phyloP scores from a whole-genome alignment of 2,329 filamentous ascomycete genomes.

The Hansfordia pulvinata region DNA sequence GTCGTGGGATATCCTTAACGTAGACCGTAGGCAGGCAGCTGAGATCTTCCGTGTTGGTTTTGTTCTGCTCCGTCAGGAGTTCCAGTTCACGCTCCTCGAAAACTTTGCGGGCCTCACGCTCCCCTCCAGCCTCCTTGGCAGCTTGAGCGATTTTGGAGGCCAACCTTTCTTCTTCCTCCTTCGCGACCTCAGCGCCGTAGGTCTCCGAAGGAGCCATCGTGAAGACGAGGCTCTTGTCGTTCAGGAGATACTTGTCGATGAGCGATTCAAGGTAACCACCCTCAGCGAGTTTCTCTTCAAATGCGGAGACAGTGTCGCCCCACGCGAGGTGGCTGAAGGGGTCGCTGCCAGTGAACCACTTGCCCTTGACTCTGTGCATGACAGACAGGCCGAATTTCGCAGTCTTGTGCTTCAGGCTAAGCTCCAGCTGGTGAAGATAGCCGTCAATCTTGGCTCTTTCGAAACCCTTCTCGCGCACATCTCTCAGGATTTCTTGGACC shows the following conservation, averaged over 20 bases:
- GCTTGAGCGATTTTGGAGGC: constrained; percentile 59
- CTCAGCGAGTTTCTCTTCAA: constrained; percentile 62
- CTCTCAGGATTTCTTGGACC: constrained; percentile 58
- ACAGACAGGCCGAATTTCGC: constrained; percentile 88
- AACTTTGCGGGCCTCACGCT: constrained; percentile 55
- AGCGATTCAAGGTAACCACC: constrained; percentile 73
- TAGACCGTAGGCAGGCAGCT: constrained; percentile 80
- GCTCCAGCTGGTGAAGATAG: constrained; percentile 82
- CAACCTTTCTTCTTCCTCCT: constrained; percentile 67
- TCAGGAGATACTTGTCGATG: constrained; percentile 80
- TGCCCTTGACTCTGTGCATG: constrained; percentile 75
- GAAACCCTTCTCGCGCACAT: constrained; percentile 64
- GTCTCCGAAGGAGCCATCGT: constrained; percentile 80
- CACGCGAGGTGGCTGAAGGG: constrained; percentile 84
- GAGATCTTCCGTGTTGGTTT: constrained; percentile 71
- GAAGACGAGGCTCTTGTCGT: constrained; percentile 77
- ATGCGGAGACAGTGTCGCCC: constrained; percentile 77
- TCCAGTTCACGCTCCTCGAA: constrained; percentile 69
- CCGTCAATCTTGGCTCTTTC: constrained; percentile 85
- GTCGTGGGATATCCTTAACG: constrained; percentile 76
- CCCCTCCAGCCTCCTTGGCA: constrained; percentile 52
- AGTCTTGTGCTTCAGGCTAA: constrained; percentile 92
- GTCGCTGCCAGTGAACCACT: constrained; percentile 92
- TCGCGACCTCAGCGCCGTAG: constrained; percentile 59
- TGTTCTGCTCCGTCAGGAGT: constrained; percentile 69